Evolutionary conservation across 441 rosid species (phyloP), one percentile per base, ranked within the genome.

Genomic region (Brassica balearica): DNA sequence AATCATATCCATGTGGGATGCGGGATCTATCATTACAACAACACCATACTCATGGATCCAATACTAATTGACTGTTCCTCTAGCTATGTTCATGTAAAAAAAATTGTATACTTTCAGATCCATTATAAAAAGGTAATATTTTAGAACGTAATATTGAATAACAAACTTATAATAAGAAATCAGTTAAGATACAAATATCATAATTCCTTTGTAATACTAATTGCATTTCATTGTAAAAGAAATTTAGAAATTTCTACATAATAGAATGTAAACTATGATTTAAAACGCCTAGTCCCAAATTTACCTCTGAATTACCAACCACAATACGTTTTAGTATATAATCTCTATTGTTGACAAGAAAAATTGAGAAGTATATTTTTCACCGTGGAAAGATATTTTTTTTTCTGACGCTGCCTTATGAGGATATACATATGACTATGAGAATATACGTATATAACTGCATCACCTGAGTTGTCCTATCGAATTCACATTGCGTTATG

Each of bases 1-100:
- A 75, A 80, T 75, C 80, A 80, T 75, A 80, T 80, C 77, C 83
- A 80, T 80, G 80, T 80, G 76, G 73, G 62, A 69, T 80, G 74
- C 71, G 65, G 72, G 72, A 80, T 75, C 72, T 69, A 80, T 80
- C 79, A 74, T 69, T 80, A 22, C 76, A 53, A 4, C 51, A 15
- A 74, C 78, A 69, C 69, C 66, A 61, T 11, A 8, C 23, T 8
- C 38, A 61, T 64, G 36, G 66, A 58, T 55, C 60, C 60, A 55
- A 51, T 51, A 51, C 15, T 51, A 15, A 15, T 51, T 14, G 58
- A 48, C 55, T 48, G 55, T 48, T 48, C 65, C 80, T 23, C 23
- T 59, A 3, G n/a, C 64, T 22, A 22, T 59, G 32, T 23, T 22
- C 32, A 23, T 59, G 12, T 10, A 8, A 20, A 56, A 5, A 59